A percentile compares a stretch with the other conserved stretches of the same genome.
Evolutionary conservation across 805 yeast genomes (phyloP).

Genomic region (Myxozyma mucilagina): DNA sequence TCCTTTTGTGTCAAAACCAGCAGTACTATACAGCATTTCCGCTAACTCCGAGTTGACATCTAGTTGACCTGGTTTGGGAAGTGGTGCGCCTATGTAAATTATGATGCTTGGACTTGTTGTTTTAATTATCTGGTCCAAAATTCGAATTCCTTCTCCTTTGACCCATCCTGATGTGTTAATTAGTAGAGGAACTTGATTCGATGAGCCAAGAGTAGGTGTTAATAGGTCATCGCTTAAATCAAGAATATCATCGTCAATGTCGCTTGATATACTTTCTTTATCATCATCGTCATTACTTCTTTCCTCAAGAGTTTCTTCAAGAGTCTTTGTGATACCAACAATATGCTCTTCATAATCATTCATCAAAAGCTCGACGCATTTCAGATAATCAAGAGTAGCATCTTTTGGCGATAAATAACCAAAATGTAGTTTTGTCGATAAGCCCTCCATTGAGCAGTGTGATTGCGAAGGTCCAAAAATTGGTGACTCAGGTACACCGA

Average conservation of each 20-base stretch:
- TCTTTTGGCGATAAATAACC: constrained; percentile 73
- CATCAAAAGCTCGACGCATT: constrained; percentile 47
- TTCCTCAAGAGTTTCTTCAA: neutral
- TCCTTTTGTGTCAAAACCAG: constrained; percentile 42
- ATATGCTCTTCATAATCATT: neutral
- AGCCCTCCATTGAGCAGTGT: constrained; percentile 36
- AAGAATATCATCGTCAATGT: neutral
- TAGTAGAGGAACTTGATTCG: constrained; percentile 45
- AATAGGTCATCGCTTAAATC: neutral
- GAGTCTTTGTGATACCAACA: neutral
- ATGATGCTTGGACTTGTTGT: constrained; percentile 56
- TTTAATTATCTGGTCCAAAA: constrained; percentile 50
- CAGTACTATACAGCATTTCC: constrained; percentile 21
- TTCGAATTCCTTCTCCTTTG: constrained; percentile 76
- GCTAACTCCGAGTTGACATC: constrained; percentile 35
- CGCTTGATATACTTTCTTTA: neutral
- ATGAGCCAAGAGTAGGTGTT: neutral
- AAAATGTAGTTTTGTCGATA: constrained; percentile 44
- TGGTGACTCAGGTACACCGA: constrained; percentile 38
- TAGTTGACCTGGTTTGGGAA: constrained; percentile 34
- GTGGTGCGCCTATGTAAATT: constrained; percentile 50
- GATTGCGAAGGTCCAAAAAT: constrained; percentile 46
- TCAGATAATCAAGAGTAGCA: constrained; percentile 58
- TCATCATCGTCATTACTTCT: neutral
- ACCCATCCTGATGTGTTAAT: constrained; percentile 91